phyloP scores from a whole-genome alignment of 176 grass and related monocot species.

The Paspalum vaginatum region DNA sequence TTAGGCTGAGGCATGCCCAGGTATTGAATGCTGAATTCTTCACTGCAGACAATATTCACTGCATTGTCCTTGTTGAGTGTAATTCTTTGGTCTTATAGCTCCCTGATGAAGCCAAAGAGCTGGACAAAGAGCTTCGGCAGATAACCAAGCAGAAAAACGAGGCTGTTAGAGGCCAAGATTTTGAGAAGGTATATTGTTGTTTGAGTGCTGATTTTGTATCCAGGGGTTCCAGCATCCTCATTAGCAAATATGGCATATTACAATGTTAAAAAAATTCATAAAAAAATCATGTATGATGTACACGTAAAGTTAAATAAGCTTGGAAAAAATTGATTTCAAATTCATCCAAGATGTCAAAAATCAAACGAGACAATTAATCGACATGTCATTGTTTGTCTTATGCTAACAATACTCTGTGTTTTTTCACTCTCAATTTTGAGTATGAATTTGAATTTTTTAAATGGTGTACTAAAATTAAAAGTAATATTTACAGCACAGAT shows the following conservation, averaged over 20 bases:
- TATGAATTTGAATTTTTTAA: not conserved
- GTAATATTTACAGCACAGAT: not conserved
- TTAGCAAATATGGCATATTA: not conserved
- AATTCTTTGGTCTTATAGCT: slow-evolving; percentile 51
- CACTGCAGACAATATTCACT: not conserved
- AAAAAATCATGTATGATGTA: not conserved
- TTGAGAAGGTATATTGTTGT: slow-evolving; percentile 84
- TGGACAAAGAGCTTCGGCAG: slow-evolving; percentile 96
- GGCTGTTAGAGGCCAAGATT: slow-evolving; percentile 94
- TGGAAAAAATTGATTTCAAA: not conserved
- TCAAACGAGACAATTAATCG: not conserved
- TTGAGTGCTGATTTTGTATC: not conserved
- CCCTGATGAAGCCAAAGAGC: slow-evolving; percentile 96
- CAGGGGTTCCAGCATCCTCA: not conserved
- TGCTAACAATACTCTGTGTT: not conserved
- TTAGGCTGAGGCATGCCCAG: slow-evolving; percentile 97
- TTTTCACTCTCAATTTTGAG: not conserved
- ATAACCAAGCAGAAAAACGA: slow-evolving; percentile 97
- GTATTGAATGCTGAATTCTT: slow-evolving; percentile 37
- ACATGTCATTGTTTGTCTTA: not conserved
- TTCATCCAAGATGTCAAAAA: not conserved
- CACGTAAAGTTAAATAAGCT: not conserved
- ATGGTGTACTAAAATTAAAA: too few species aligned
- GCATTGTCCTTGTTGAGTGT: slow-evolving; percentile 34
- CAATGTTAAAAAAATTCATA: not conserved